These are phyloP conservation scores for Clavaria fumosa DNA, from an alignment of 768 basidiomycete species.

Conservation along the genomic window DNA sequence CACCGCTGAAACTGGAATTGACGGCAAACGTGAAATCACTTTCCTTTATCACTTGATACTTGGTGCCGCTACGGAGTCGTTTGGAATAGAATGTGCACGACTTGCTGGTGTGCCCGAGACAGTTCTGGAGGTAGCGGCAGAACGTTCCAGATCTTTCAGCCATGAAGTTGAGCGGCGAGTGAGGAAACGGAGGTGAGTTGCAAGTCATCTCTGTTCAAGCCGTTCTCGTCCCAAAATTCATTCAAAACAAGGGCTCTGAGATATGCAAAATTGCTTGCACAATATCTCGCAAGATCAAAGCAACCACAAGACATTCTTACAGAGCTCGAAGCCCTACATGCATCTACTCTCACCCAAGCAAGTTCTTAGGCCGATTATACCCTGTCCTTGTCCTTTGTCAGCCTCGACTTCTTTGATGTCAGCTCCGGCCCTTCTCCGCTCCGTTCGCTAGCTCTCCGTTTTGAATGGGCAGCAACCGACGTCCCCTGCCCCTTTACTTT, in stretches of 20 bases:
- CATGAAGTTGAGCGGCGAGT: constrained; percentile 32
- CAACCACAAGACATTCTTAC: too few relatives aligned
- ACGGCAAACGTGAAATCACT: constrained; percentile 65
- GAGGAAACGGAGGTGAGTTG: constrained; percentile 32
- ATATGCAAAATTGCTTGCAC: too few relatives aligned
- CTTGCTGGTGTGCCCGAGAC: constrained; percentile 68
- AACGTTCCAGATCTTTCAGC: constrained; percentile 41
- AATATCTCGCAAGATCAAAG: too few relatives aligned
- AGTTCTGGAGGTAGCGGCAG: constrained; percentile 46
- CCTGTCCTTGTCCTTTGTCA: too few relatives aligned
- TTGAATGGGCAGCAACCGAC: constrained; percentile 11
- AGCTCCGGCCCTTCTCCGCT: constrained; percentile 11
- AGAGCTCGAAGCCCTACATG: too few relatives aligned
- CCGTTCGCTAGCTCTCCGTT: constrained; percentile 27
- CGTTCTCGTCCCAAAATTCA: too few relatives aligned
- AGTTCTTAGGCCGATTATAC: too few relatives aligned
- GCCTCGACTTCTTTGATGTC: constrained; percentile 19
- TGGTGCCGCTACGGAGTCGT: constrained; percentile 71
- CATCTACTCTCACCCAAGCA: too few relatives aligned
- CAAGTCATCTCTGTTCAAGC: too few relatives aligned
- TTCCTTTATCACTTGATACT: constrained; percentile 69
- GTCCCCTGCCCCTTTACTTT: constrained; percentile 17
- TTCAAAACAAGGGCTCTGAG: too few relatives aligned
- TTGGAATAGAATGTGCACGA: constrained; percentile 85
- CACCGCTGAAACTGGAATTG: constrained; percentile 46